Percentiles rank a stretch among this genome's conserved stretches.
Evolutionary conservation across 2,329 filamentous ascomycete species (phyloP).

Genomic region (Alternaria tenuissima): DNA sequence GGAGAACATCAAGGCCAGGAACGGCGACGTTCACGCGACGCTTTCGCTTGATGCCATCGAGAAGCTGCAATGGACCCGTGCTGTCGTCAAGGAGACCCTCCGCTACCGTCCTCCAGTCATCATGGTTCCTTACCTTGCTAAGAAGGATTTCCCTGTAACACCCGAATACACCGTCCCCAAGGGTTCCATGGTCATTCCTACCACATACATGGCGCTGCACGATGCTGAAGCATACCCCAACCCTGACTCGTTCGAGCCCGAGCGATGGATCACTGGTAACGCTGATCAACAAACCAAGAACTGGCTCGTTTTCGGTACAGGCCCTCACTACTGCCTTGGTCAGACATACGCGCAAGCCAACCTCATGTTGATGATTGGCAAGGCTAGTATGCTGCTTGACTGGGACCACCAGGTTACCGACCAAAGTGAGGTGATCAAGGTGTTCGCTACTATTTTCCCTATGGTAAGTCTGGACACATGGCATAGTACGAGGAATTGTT

Average conservation of each 20-base stretch:
- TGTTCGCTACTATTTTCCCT: constrained; percentile 98
- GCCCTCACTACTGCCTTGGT: constrained; percentile 95
- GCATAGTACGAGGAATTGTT: constrained; percentile 4
- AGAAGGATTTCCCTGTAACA: constrained; percentile 94
- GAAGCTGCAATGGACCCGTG: constrained; percentile 86
- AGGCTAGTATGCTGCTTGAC: constrained; percentile 84
- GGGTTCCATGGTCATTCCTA: constrained; percentile 93
- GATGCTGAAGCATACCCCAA: constrained; percentile 92
- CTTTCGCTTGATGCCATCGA: constrained; percentile 88
- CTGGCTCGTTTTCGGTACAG: constrained; percentile 94
- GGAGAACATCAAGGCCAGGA: constrained; percentile 81
- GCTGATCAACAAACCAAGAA: constrained; percentile 95
- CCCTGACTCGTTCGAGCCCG: constrained; percentile 71
- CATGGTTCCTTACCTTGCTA: constrained; percentile 94
- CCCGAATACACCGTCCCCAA: constrained; percentile 91
- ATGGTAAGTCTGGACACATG: constrained; percentile 67
- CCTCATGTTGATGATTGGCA: constrained; percentile 87
- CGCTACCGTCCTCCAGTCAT: constrained; percentile 95
- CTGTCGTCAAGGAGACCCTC: constrained; percentile 73
- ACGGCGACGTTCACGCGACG: constrained; percentile 74
- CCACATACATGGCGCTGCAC: constrained; percentile 87
- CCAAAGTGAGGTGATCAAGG: constrained; percentile 90
- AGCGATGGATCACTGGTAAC: constrained; percentile 77
- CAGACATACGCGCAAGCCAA: constrained; percentile 92
- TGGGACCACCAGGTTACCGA: constrained; percentile 90